phyloP scores from a whole-genome alignment of 202 grass and related monocot genomes.

The Panicum virgatum region DNA sequence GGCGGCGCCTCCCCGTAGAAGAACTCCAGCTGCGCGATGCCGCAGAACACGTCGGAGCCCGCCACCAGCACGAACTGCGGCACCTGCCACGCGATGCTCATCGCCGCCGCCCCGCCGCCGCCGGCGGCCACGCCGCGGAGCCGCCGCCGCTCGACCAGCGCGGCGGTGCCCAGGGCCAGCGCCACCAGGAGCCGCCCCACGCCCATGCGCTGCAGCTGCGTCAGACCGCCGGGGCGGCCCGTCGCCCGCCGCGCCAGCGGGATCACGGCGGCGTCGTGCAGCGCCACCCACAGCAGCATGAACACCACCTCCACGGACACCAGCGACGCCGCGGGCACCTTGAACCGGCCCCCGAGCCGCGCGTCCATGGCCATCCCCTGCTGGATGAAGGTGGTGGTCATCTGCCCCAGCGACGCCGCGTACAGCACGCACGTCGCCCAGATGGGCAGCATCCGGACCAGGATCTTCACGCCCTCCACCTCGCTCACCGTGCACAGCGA shows the following conservation, averaged over 20 bases:
- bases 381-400: conserved; percentile 95
- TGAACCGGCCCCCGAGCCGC: conserved; percentile 37
- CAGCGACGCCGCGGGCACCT: conserved; percentile 72
- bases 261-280: conserved; percentile 61
- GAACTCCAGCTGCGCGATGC: conserved; percentile 95
- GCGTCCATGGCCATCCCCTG: conserved; percentile 88
- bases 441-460: conserved; percentile 76
- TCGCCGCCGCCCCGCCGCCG: neutral
- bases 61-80: conserved; percentile 78
- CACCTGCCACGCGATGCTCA: conserved; percentile 84
- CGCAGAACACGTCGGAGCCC: conserved; percentile 81
- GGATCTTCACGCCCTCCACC: conserved; percentile 90
- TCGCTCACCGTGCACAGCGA: conserved; percentile 72
- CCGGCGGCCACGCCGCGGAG: conserved; percentile 31
- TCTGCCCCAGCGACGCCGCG: conserved; percentile 76
- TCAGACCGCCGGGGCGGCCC: conserved; percentile 37
- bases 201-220: conserved; percentile 92
- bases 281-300: conserved; percentile 80
- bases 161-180: conserved; percentile 60
- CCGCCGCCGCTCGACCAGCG: conserved; percentile 62
- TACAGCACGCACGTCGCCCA: conserved; percentile 79
- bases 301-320: conserved; percentile 79
- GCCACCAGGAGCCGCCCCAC: conserved; percentile 76
- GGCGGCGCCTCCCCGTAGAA: conserved; percentile 89
- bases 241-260: conserved; percentile 40